A percentile compares a stretch with the other conserved stretches of the same genome.
These are phyloP conservation scores for Suillus ampliporus DNA, from an alignment of 768 basidiomycete species.

Conservation along the genomic window DNA sequence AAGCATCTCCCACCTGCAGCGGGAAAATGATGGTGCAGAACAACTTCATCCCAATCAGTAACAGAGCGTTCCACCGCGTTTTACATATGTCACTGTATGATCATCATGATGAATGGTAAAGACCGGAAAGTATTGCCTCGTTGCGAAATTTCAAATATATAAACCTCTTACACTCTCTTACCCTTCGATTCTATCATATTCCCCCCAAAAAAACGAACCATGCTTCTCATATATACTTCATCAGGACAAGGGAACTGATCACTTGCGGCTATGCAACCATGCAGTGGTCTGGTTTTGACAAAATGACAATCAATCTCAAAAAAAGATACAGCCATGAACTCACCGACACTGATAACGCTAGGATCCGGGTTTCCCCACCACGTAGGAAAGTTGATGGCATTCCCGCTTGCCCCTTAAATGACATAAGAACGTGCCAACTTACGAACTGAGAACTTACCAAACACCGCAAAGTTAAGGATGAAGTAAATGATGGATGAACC, in stretches of 20 bases:
- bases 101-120: background rate
- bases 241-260: background rate
- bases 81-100: background rate
- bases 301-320: background rate
- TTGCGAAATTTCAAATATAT: background rate
- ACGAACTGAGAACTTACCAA: slow-evolving; percentile 23
- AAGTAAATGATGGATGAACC: slow-evolving; percentile 55
- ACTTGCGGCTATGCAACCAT: background rate
- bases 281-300: slow-evolving; percentile 3
- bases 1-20: background rate
- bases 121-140: background rate
- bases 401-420: slow-evolving; percentile 45
- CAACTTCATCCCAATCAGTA: background rate
- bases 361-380: slow-evolving; percentile 48
- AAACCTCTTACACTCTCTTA: background rate
- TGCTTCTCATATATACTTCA: too few species aligned
- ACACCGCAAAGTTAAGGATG: slow-evolving; percentile 46
- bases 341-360: slow-evolving; percentile 19
- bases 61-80: too few species aligned
- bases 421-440: slow-evolving; percentile 32
- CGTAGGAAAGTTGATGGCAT: slow-evolving; percentile 47
- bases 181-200: too few species aligned
- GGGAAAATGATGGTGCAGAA: background rate
- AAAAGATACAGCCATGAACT: background rate
- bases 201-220: too few species aligned